A percentile compares a stretch with the other conserved stretches of the same genome.
Evolutionary conservation across 768 basidiomycete genomes (phyloP).

Genomic region (Dioszegia crocea): DNA sequence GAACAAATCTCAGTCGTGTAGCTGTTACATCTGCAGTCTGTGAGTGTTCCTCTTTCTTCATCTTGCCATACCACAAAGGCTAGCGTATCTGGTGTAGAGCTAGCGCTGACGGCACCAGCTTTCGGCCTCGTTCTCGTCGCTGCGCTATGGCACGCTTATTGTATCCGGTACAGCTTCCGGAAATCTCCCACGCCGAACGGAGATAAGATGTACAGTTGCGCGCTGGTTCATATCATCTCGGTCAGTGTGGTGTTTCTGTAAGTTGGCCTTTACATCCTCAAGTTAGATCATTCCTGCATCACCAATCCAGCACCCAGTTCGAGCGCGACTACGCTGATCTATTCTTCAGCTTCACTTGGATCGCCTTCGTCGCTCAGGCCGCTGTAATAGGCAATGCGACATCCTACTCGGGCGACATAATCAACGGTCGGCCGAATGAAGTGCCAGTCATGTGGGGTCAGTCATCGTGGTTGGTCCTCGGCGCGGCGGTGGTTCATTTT

Average conservation of each 20-base stretch:
- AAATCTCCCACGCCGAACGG: slow-evolving; percentile 24
- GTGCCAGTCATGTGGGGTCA: slow-evolving; percentile 38
- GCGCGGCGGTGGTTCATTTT: slow-evolving; percentile 32
- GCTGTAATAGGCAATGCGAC: slow-evolving; percentile 33
- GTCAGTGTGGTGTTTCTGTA: slow-evolving; percentile 30
- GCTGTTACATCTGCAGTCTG: slow-evolving; percentile 25
- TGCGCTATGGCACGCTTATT: slow-evolving; percentile 30
- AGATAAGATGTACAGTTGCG: slow-evolving; percentile 34
- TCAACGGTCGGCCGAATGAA: slow-evolving; percentile 9
- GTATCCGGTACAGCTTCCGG: slow-evolving; percentile 35
- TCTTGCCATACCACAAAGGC: too few species aligned
- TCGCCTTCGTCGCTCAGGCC: slow-evolving; percentile 40
- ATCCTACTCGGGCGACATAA: slow-evolving; percentile 10
- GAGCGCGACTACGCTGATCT: too few species aligned
- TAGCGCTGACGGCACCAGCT: slow-evolving; percentile 16
- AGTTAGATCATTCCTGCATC: too few species aligned
- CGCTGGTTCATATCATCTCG: slow-evolving; percentile 33
- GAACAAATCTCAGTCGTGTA: slow-evolving; percentile 24
- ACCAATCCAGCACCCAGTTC: too few species aligned
- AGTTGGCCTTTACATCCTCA: slow-evolving; percentile 4
- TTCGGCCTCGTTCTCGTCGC: slow-evolving; percentile 30
- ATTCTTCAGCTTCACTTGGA: slow-evolving; percentile 34
- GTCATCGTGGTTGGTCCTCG: slow-evolving; percentile 34
- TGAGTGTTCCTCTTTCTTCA: slow-evolving; percentile 6
- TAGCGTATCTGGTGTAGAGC: too few species aligned